Evolutionary conservation across 2,329 filamentous ascomycete genomes (phyloP).

Genomic region (Venturia effusa): DNA sequence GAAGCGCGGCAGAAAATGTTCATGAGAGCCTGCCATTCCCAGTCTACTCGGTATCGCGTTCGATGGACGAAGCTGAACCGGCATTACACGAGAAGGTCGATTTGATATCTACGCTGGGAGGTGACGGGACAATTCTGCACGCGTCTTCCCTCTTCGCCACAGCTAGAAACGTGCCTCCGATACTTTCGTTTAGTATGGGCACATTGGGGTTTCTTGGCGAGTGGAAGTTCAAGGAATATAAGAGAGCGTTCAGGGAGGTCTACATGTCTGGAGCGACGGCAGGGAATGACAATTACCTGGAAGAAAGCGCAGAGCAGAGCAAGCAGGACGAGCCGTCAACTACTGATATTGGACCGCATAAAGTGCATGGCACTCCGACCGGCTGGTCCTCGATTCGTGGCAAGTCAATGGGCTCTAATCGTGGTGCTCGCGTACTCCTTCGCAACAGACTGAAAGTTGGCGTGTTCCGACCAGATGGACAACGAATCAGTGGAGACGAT

Average conservation of each 20-base stretch:
- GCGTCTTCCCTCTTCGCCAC: slow-evolving; percentile 81
- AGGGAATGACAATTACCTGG: slow-evolving; percentile 16
- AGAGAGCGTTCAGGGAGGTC: slow-evolving; percentile 81
- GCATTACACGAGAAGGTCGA: slow-evolving; percentile 70
- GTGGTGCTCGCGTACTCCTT: slow-evolving; percentile 71
- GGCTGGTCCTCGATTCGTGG: slow-evolving; percentile 67
- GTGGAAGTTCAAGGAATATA: slow-evolving; percentile 92
- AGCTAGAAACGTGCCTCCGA: slow-evolving; percentile 70
- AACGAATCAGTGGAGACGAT: slow-evolving; percentile 14
- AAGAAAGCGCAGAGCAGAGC: not conserved
- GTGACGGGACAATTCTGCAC: slow-evolving; percentile 82
- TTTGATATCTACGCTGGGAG: slow-evolving; percentile 79
- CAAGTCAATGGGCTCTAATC: slow-evolving; percentile 65
- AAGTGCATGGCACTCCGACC: slow-evolving; percentile 18
- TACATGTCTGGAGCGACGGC: slow-evolving; percentile 63
- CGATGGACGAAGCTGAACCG: not conserved
- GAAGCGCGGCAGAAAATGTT: slow-evolving; percentile 58
- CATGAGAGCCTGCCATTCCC: slow-evolving; percentile 63
- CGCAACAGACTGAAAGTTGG: slow-evolving; percentile 81
- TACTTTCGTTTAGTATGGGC: slow-evolving; percentile 94
- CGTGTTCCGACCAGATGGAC: slow-evolving; percentile 61
- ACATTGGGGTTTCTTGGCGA: slow-evolving; percentile 90
- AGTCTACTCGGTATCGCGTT: slow-evolving; percentile 41
- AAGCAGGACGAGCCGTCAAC: not conserved
- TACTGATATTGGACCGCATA: slow-evolving; percentile 1